Percentiles rank a stretch among this genome's conserved stretches.
Evolutionary conservation across 2,329 filamentous ascomycete genomes (phyloP).

Genomic region (Ampelomyces quisqualis): DNA sequence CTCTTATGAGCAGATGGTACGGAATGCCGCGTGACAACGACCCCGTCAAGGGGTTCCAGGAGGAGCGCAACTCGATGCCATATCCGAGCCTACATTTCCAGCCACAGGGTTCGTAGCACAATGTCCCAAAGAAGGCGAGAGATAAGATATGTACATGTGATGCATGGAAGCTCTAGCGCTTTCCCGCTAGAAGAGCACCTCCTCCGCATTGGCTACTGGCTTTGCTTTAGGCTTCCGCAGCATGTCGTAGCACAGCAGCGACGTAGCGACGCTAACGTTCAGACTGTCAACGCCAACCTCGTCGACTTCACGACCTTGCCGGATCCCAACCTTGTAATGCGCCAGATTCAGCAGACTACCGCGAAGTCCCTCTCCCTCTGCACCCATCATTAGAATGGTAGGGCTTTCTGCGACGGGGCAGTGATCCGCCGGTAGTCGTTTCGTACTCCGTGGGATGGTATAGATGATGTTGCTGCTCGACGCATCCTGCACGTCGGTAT

Average conservation of each 20-base stretch:
- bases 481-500: conserved; percentile 4
- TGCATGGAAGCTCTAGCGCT: neutral
- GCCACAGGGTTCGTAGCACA: no score
- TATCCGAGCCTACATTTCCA: no score
- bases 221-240: conserved; percentile 47
- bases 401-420: conserved; percentile 52
- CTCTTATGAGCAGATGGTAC: no score
- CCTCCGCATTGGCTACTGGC: conserved; percentile 11
- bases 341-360: conserved; percentile 54
- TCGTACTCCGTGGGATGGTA: conserved; percentile 22
- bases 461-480: conserved; percentile 35
- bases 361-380: conserved; percentile 35
- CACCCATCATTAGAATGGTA: conserved; percentile 70
- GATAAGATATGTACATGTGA: neutral
- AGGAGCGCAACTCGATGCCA: neutral
- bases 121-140: neutral
- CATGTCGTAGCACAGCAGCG: conserved; percentile 71
- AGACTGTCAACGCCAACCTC: conserved; percentile 75
- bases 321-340: conserved; percentile 65
- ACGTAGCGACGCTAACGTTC: conserved; percentile 89
- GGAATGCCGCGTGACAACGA: no score
- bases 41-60: no score
- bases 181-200: conserved; percentile 27
- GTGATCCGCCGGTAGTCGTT: conserved; percentile 23
- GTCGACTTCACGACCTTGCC: conserved; percentile 50